Conservation (phyloP, 352 stramenopile genomes). For the Phytophthora europaea region DNA sequence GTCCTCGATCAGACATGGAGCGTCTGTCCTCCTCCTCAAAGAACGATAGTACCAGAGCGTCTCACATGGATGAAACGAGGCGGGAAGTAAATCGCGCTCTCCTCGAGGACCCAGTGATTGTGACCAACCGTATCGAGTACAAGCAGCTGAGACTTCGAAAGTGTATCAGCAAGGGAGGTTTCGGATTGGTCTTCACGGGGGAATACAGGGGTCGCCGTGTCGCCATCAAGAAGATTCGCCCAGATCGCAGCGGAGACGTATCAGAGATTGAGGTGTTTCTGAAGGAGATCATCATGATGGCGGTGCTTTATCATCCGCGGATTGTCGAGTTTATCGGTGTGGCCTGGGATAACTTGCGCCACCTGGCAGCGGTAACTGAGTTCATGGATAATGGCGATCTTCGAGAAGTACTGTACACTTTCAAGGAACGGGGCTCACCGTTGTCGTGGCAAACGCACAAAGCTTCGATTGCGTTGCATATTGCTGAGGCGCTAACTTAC, state of each 20-base stretch:
- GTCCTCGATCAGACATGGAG: slow-evolving; percentile 9
- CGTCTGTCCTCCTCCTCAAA: slow-evolving; percentile 35
- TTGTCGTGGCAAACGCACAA: slow-evolving; percentile 62
- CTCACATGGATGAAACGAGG: slow-evolving; percentile 23
- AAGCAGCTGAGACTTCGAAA: slow-evolving; percentile 39
- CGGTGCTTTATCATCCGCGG: slow-evolving; percentile 43
- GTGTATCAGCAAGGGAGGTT: slow-evolving; percentile 44
- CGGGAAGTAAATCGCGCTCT: slow-evolving; percentile 26
- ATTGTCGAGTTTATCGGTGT: slow-evolving; percentile 50
- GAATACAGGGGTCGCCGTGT: slow-evolving; percentile 39
- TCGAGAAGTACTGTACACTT: slow-evolving; percentile 56
- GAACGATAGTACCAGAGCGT: slow-evolving; percentile 20
- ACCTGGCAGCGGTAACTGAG: slow-evolving; percentile 66
- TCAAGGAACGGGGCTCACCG: slow-evolving; percentile 43
- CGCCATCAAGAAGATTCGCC: slow-evolving; percentile 45
- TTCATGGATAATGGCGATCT: slow-evolving; percentile 76
- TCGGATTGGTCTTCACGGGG: slow-evolving; percentile 41
- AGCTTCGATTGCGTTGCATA: slow-evolving; percentile 54
- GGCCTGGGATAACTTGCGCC: slow-evolving; percentile 51
- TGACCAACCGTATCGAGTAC: slow-evolving; percentile 52
- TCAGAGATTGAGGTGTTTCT: slow-evolving; percentile 41
- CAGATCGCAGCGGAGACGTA: slow-evolving; percentile 31
- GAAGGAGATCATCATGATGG: slow-evolving; percentile 49
- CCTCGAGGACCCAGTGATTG: slow-evolving; percentile 36
- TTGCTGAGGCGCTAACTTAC: slow-evolving; percentile 66